Percentiles rank a stretch among this genome's conserved stretches.
phyloP scores from a whole-genome alignment of 139 green algal species.

The Chlorella sp. region DNA sequence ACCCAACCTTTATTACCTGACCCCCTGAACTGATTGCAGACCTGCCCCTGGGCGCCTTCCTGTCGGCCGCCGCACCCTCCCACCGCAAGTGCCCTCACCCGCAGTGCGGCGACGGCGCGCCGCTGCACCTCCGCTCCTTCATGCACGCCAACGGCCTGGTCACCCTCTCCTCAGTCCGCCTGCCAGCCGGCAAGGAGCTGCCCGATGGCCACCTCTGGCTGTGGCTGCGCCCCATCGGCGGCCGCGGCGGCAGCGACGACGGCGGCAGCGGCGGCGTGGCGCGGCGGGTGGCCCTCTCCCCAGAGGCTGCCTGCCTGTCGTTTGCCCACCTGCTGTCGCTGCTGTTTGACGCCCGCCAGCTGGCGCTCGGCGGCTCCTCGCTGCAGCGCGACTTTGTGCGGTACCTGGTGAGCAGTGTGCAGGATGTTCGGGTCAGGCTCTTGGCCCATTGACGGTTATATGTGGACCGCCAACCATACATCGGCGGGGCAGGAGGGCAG shows the following conservation, averaged over 20 bases:
- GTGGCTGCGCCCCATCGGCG: slow-evolving; percentile 69
- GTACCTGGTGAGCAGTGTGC: slow-evolving; percentile 76
- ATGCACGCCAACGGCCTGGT: slow-evolving; percentile 70
- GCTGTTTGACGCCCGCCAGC: slow-evolving; percentile 49
- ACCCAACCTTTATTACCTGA: no score
- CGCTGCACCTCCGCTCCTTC: slow-evolving; percentile 72
- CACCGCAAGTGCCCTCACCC: slow-evolving; percentile 58
- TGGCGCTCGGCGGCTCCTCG: slow-evolving; percentile 57
- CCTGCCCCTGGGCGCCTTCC: slow-evolving; percentile 69
- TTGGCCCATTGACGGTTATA: no score
- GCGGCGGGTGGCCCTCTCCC: slow-evolving; percentile 66
- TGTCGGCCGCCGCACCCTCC: slow-evolving; percentile 49
- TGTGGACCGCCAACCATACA: no score
- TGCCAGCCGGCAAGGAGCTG: slow-evolving; percentile 57
- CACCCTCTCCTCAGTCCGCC: slow-evolving; percentile 59
- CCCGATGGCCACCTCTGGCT: slow-evolving; percentile 74
- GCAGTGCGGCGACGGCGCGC: slow-evolving; percentile 65
- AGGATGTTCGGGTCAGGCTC: no score
- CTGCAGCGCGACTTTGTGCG: slow-evolving; percentile 76
- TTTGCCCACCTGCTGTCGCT: slow-evolving; percentile 76
- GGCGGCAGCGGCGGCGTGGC: background rate
- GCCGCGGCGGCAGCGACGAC: background rate
- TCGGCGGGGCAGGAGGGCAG: no score
- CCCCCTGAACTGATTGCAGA: no score
- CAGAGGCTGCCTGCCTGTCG: slow-evolving; percentile 71